These are phyloP conservation scores for Thielaviopsis populi DNA, from an alignment of 2,329 filamentous ascomycete genomes.

Conservation along the genomic window DNA sequence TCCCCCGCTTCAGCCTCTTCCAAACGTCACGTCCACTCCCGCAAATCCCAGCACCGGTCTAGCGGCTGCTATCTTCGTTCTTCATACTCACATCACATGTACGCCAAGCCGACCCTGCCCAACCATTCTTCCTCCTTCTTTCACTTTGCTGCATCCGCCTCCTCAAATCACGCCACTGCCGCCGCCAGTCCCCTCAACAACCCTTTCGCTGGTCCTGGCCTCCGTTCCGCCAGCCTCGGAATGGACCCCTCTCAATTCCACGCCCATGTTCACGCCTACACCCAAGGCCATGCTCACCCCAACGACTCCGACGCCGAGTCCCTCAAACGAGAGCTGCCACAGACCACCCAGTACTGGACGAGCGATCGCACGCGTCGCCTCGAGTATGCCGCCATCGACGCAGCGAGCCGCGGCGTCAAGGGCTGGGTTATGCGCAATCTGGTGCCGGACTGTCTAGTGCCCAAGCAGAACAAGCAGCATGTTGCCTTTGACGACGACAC, in stretches of 20 bases:
- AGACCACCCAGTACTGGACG: constrained; percentile 53
- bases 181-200: not conserved
- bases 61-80: constrained; percentile 19
- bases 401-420: constrained; percentile 42
- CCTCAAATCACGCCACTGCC: not conserved
- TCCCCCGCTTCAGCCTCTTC: constrained; percentile 26
- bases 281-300: constrained; percentile 11
- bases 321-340: constrained; percentile 32
- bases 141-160: constrained; percentile 28
- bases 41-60: constrained; percentile 19
- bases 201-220: not conserved
- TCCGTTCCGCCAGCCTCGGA: not conserved
- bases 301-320: constrained; percentile 19
- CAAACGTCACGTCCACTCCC: constrained; percentile 14
- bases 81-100: constrained; percentile 10
- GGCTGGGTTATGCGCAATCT: constrained; percentile 44
- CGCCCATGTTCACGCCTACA: not conserved
- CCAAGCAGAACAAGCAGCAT: constrained; percentile 32
- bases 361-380: constrained; percentile 46
- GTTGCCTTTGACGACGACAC: constrained; percentile 46
- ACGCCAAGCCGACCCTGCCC: constrained; percentile 19
- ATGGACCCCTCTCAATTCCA: constrained; percentile 5
- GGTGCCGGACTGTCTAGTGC: constrained; percentile 46
- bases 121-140: constrained; percentile 30
- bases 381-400: constrained; percentile 53